Base-by-base conservation (phyloP, 75 land plant genomes). In the Adiantum capillusveneris region DNA sequence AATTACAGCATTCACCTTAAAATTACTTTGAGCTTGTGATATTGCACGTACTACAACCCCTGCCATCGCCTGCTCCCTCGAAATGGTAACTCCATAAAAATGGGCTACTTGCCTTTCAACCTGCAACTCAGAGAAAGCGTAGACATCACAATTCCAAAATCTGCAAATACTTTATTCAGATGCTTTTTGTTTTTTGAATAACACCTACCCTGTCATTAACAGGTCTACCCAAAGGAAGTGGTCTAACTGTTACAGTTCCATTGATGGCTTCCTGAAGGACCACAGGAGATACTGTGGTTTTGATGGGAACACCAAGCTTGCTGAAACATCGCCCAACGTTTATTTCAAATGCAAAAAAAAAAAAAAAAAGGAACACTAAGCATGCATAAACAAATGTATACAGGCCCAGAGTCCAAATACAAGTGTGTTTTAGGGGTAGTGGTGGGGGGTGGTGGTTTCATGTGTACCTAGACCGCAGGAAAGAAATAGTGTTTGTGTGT, bases 71-170 rank as follows among this genome's bases (percentile, higher is more conserved):
- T 93, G 96, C 50, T 77, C 74, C 16, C 79, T 85, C 67, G 68
- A 83, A 14, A 93, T 85, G 36, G 95, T 89, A 44, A 93, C 75
- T 34, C 90, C 87, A 76, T 77, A 93, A 46, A 89, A 93, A 66
- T 93, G 98, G 21, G 98, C 98, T 57, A 68, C 80, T 69, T 93
- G 98, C 71, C 89, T 93, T 34, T 93, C 98, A 43, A 93, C 98
- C 97, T 92, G 75, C 26, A 66, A 1, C 20, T 34, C 9, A 5
- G 3, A 9, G 9, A 34, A 34, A 34, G 37, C 37, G 9, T 34
- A 34, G 37, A 34, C 37, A 34, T 34, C 9, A 9, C 37, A 5
- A 34, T 34, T 34, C 9, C 37, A 3, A 34, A 9, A 34, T 9
- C 9, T 5, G 37, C 3, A 5, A 9, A 34, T 34, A 34, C 9